Percentiles rank a stretch among this genome's conserved stretches.
phyloP scores from a whole-genome alignment of 371 early-diverging fungal genomes.

The Mucor plumbeus region DNA sequence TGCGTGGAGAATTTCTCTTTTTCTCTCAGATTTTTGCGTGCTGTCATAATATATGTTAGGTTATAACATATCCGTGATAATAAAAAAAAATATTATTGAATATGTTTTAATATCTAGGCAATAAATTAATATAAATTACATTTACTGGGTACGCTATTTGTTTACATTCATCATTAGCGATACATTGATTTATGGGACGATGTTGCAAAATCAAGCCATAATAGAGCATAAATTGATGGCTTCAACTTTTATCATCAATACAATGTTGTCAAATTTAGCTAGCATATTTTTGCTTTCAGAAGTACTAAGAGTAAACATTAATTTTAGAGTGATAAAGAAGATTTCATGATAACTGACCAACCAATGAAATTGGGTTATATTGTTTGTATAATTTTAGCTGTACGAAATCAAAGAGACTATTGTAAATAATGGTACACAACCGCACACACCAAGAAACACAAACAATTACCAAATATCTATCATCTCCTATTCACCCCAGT shows the following conservation, averaged over 20 bases:
- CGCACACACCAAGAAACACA: conserved; percentile 7
- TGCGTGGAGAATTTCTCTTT: too few relatives aligned
- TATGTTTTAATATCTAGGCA: too few relatives aligned
- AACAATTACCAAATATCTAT: conserved; percentile 3
- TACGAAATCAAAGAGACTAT: background rate
- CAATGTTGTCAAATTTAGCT: conserved; percentile 4
- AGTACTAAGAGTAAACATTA: background rate
- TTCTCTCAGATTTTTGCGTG: too few relatives aligned
- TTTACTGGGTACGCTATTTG: background rate
- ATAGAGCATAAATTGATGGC: background rate
- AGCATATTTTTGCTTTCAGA: background rate
- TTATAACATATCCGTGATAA: too few relatives aligned
- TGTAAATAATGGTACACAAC: conserved; percentile 4
- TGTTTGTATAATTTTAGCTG: background rate
- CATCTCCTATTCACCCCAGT: conserved; percentile 1
- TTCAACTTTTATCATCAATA: background rate
- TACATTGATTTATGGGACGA: background rate
- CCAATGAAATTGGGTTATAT: background rate
- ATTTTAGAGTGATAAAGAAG: background rate
- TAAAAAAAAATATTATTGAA: too few relatives aligned
- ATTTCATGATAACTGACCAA: background rate
- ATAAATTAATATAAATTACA: background rate
- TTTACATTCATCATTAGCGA: background rate
- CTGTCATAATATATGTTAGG: too few relatives aligned
- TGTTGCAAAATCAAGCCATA: background rate